phyloP scores from a whole-genome alignment of 306 rosid species.

The Glycine soja region DNA sequence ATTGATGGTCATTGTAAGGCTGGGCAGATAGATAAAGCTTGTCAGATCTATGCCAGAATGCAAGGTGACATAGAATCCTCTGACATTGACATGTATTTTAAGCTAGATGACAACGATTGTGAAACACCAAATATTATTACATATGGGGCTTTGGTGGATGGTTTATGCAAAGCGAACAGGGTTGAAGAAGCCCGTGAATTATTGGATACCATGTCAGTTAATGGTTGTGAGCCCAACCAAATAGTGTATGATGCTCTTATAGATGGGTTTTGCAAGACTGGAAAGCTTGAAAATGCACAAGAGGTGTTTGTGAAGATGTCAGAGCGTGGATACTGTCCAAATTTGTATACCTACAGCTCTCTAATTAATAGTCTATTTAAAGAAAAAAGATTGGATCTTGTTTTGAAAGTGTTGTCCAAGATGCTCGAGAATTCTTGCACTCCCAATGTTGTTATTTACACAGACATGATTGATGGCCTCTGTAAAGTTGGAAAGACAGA shows the following conservation, averaged over 20 bases:
- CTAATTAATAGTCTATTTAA: constrained; percentile 77
- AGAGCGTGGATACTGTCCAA: constrained; percentile 75
- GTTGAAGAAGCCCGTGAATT: constrained; percentile 71
- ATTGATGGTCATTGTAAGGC: constrained; percentile 88
- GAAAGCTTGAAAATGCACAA: constrained; percentile 81
- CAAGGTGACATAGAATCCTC: constrained; percentile 61
- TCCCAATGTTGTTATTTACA: constrained; percentile 89
- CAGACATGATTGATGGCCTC: constrained; percentile 90
- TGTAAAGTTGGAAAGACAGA: constrained; percentile 78
- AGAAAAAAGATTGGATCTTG: constrained; percentile 81
- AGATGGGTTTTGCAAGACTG: constrained; percentile 86
- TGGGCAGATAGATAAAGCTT: constrained; percentile 80
- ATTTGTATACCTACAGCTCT: constrained; percentile 83
- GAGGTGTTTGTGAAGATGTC: constrained; percentile 80
- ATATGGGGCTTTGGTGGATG: constrained; percentile 90
- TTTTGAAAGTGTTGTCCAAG: constrained; percentile 77
- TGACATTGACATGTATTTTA: constrained; percentile 78
- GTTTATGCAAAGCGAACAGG: constrained; percentile 84
- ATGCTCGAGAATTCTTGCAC: constrained; percentile 79
- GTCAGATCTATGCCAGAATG: constrained; percentile 79
- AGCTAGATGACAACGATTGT: constrained; percentile 46
- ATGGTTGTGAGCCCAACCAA: constrained; percentile 79
- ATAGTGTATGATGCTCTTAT: constrained; percentile 83
- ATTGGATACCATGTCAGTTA: constrained; percentile 69
- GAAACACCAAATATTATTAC: constrained; percentile 73